Evolutionary conservation across 208 protist genomes (phyloP).

Genomic region (Crithidia bombi): DNA sequence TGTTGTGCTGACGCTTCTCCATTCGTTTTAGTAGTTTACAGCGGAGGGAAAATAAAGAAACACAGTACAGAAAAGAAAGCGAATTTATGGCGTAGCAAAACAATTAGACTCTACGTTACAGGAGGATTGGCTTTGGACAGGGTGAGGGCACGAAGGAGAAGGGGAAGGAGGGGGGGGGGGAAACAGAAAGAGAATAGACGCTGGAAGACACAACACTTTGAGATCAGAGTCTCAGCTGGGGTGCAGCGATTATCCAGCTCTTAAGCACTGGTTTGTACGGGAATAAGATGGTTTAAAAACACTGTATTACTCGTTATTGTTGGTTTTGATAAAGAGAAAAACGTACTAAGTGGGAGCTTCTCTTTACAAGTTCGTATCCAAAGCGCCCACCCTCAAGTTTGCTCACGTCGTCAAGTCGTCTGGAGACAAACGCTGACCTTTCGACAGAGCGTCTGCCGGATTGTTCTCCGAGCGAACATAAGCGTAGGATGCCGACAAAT

Average conservation of each 20-base stretch:
- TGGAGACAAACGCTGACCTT: neutral
- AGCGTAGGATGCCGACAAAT: neutral
- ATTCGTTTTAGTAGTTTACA: too few relatives aligned
- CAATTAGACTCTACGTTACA: neutral
- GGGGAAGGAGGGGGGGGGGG: too few relatives aligned
- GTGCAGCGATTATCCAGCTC: too few relatives aligned
- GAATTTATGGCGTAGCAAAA: conserved; percentile 20
- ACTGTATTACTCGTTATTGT: too few relatives aligned
- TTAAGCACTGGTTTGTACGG: too few relatives aligned
- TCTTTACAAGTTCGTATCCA: neutral
- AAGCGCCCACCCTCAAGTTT: conserved; percentile 3
- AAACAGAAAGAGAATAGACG: too few relatives aligned
- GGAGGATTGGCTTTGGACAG: too few relatives aligned
- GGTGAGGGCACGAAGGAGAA: too few relatives aligned
- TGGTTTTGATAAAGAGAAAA: neutral
- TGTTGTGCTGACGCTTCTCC: neutral
- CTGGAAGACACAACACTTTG: too few relatives aligned
- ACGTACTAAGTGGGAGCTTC: neutral
- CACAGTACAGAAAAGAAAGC: neutral
- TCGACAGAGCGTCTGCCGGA: neutral
- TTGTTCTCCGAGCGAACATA: conserved; percentile 3
- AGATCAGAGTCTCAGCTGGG: too few relatives aligned
- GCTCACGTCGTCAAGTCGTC: neutral
- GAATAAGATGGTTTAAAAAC: too few relatives aligned
- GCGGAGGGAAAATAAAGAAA: conserved; percentile 5